phyloP scores from a whole-genome alignment of 1,139 yeast species.

The Lodderomyces jiufengensis region DNA sequence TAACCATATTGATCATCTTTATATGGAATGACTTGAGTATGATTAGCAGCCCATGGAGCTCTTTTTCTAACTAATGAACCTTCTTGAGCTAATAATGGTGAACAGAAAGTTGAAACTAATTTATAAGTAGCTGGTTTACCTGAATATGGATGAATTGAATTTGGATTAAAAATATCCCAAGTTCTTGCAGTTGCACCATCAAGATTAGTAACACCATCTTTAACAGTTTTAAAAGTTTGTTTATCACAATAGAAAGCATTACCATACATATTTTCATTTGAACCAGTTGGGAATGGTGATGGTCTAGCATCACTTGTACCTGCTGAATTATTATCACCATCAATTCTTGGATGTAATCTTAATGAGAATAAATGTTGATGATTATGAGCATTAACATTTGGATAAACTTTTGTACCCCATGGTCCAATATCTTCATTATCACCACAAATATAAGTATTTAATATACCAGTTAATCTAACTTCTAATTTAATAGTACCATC shows the following conservation, averaged over 20 bases:
- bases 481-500: slow-evolving; percentile 81
- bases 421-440: slow-evolving; percentile 66
- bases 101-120: slow-evolving; percentile 73
- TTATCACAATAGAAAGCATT: slow-evolving; percentile 66
- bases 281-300: slow-evolving; percentile 59
- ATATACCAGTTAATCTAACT: slow-evolving; percentile 74
- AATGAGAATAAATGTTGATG: slow-evolving; percentile 83
- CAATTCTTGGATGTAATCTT: slow-evolving; percentile 76
- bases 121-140: slow-evolving; percentile 75
- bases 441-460: slow-evolving; percentile 63
- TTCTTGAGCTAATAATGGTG: slow-evolving; percentile 68
- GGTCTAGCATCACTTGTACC: slow-evolving; percentile 64
- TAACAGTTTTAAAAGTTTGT: slow-evolving; percentile 62
- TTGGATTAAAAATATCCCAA: slow-evolving; percentile 79
- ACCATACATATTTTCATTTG: slow-evolving; percentile 68
- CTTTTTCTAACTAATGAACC: slow-evolving; percentile 75
- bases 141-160: slow-evolving; percentile 60
- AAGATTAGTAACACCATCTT: slow-evolving; percentile 62
- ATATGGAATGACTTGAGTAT: slow-evolving; percentile 69
- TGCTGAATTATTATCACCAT: slow-evolving; percentile 74
- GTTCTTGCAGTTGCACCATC: slow-evolving; percentile 63
- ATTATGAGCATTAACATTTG: slow-evolving; percentile 78
- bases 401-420: slow-evolving; percentile 80
- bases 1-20: slow-evolving; percentile 47
- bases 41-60: slow-evolving; percentile 74